Evolutionary conservation across 192 early-diverging fungal genomes (phyloP).

Genomic region (Podila horticola): DNA sequence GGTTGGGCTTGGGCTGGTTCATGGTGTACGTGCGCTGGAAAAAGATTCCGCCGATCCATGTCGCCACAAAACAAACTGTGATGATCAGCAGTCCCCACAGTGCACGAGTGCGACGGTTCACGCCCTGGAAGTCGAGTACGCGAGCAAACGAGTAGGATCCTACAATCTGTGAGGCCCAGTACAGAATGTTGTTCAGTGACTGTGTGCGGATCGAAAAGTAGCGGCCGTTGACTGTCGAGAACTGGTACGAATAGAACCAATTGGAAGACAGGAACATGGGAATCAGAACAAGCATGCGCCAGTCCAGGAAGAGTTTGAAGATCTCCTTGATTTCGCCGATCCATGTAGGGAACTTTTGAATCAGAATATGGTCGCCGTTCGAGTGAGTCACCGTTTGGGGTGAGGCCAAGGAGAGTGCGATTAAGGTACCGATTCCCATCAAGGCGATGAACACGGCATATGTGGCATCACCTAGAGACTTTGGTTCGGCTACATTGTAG

Average conservation of each 20-base stretch:
- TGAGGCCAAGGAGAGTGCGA: conserved; percentile 14
- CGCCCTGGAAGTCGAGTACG: conserved; percentile 63
- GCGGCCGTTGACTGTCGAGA: conserved; percentile 62
- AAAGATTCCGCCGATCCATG: conserved; percentile 66
- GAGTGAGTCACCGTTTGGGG: conserved; percentile 63
- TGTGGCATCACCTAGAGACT: conserved; percentile 66
- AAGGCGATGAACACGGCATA: conserved; percentile 60
- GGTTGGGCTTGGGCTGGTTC: conserved; percentile 11
- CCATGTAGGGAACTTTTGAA: conserved; percentile 72
- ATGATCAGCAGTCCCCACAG: conserved; percentile 58
- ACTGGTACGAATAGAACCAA: conserved; percentile 81
- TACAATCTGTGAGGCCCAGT: conserved; percentile 79
- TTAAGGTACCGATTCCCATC: conserved; percentile 62
- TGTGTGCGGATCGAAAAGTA: conserved; percentile 72
- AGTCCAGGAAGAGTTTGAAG: conserved; percentile 65
- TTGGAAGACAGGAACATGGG: conserved; percentile 75
- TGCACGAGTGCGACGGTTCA: conserved; percentile 68
- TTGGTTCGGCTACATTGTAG: conserved; percentile 57
- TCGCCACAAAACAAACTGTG: conserved; percentile 55
- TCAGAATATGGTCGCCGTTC: conserved; percentile 71
- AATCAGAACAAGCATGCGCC: conserved; percentile 66
- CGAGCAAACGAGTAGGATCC: conserved; percentile 66
- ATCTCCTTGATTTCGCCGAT: conserved; percentile 56
- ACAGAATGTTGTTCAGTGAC: conserved; percentile 74
- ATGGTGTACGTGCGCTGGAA: conserved; percentile 61